Base-by-base conservation (phyloP, 2,329 filamentous ascomycete genomes). In the Fusarium agapanthi region DNA sequence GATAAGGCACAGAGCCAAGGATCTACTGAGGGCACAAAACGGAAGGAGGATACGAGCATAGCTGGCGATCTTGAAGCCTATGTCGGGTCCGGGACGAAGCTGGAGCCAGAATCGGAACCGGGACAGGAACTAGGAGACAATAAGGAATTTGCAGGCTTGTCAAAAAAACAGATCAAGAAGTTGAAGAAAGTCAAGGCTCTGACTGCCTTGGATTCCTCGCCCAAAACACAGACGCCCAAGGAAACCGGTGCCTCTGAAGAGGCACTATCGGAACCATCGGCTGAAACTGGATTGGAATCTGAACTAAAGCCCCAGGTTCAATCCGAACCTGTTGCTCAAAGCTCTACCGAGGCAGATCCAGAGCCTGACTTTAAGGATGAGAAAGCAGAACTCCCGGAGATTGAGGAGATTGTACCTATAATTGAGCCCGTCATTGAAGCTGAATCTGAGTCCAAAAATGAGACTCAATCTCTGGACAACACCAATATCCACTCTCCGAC, bases 391-490 rank as follows among this genome's bases (percentile, higher is more conserved):
- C 47, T 65, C 63, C 50, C 59, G 54, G 61, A 65, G 45, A 62
- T 57, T 60, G 67, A 76, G 67, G 72, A 78, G 69, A 71, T 65
- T 68, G 77, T 80, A 67, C 72, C 66, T 74, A 71, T 75, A 76
- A 57, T 75, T 75, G 74, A 77, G 67, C 72, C 71, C 73, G 69
- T 77, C 62, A 73, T 73, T 76, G 74, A 75, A 76, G 74, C 60
- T 77, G 76, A 77, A 76, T 69, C 76, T 56, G 75, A 77, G 72
- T 70, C 63, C 61, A 66, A 77, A 75, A 67, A 70, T 69, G 73
- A 76, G 61, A 75, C 63, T 60, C 75, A 75, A 75, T 61, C 67
- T 70, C 45, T 67, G 64, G 67, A 65, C 64, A 61, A 65, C 51
- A 51, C 54, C 58, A 61, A 65, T 65, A 61, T 30, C 57, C 65